Evolutionary conservation across 768 basidiomycete genomes (phyloP).

Genomic region (Fomitopsis serialis): DNA sequence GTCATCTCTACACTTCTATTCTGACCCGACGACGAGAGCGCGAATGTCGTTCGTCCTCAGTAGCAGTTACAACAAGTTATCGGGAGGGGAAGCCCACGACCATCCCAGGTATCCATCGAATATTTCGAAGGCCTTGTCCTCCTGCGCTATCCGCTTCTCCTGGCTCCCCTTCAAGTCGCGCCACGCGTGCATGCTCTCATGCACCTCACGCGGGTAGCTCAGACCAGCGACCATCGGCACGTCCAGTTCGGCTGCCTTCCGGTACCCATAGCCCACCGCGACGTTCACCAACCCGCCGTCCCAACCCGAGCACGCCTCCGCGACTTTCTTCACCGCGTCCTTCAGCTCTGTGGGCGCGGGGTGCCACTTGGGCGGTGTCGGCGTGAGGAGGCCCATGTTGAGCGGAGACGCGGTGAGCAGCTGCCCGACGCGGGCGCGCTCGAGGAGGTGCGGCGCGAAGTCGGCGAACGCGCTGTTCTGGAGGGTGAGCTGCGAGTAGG

Average conservation of each 20-base stretch:
- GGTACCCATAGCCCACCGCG: conserved; percentile 70
- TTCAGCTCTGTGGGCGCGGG: conserved; percentile 56
- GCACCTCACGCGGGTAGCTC: conserved; percentile 67
- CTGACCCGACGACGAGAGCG: not conserved
- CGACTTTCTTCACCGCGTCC: conserved; percentile 36
- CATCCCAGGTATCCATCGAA: conserved; percentile 33
- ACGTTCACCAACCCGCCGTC: conserved; percentile 50
- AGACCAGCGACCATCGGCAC: conserved; percentile 72
- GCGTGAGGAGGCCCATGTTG: conserved; percentile 75
- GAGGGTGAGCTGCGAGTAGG: conserved; percentile 76
- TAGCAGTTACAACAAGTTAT: not conserved
- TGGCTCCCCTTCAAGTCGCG: conserved; percentile 43
- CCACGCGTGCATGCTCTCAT: conserved; percentile 68
- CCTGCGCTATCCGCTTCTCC: conserved; percentile 36
- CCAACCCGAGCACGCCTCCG: conserved; percentile 27
- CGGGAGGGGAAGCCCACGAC: conserved; percentile 64
- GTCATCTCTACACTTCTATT: conserved; percentile 3
- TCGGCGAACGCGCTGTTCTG: conserved; percentile 59
- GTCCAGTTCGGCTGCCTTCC: conserved; percentile 35
- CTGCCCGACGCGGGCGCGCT: conserved; percentile 61
- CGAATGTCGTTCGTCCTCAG: too few relatives aligned
- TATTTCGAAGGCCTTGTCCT: conserved; percentile 35
- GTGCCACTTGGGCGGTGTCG: conserved; percentile 63
- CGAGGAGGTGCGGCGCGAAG: conserved; percentile 52
- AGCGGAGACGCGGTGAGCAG: conserved; percentile 78